Percentiles rank a stretch among this genome's conserved stretches.
Conservation (phyloP, 495 filamentous ascomycete genomes). For the Glonium stellatum region DNA sequence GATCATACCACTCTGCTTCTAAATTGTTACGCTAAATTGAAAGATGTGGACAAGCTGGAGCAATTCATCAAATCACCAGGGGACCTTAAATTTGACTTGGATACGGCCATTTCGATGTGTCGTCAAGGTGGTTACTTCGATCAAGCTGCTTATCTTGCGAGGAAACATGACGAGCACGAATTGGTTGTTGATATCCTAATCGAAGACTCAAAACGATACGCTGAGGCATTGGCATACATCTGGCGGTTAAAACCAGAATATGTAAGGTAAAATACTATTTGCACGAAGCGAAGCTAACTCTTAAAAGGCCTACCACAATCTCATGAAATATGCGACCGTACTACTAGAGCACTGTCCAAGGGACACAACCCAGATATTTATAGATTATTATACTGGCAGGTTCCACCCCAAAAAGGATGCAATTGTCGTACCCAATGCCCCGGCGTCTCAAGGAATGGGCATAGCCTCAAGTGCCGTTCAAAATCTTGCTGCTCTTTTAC, state of each 20-base stretch:
- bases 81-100: slow-evolving; percentile 91
- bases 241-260: slow-evolving; percentile 77
- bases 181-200: slow-evolving; percentile 92
- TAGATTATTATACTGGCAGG: slow-evolving; percentile 83
- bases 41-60: slow-evolving; percentile 91
- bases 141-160: slow-evolving; percentile 90
- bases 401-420: slow-evolving; percentile 66
- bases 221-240: slow-evolving; percentile 83
- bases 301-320: slow-evolving; percentile 67
- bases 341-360: slow-evolving; percentile 76
- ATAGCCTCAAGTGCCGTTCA: slow-evolving; percentile 64
- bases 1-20: slow-evolving; percentile 92
- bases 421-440: slow-evolving; percentile 45
- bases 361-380: slow-evolving; percentile 76
- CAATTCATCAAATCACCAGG: slow-evolving; percentile 93
- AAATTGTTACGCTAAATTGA: slow-evolving; percentile 96
- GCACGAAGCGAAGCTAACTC: slow-evolving; percentile 26
- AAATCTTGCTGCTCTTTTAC: slow-evolving; percentile 74
- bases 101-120: slow-evolving; percentile 97
- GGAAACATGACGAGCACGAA: slow-evolving; percentile 89
- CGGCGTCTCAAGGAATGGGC: slow-evolving; percentile 46
- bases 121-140: slow-evolving; percentile 96
- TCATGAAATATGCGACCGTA: slow-evolving; percentile 93
- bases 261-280: slow-evolving; percentile 41
- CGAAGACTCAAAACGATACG: slow-evolving; percentile 85